Conservation (phyloP, 495 filamentous ascomycete genomes). For the Talaromyces proteolyticus region DNA sequence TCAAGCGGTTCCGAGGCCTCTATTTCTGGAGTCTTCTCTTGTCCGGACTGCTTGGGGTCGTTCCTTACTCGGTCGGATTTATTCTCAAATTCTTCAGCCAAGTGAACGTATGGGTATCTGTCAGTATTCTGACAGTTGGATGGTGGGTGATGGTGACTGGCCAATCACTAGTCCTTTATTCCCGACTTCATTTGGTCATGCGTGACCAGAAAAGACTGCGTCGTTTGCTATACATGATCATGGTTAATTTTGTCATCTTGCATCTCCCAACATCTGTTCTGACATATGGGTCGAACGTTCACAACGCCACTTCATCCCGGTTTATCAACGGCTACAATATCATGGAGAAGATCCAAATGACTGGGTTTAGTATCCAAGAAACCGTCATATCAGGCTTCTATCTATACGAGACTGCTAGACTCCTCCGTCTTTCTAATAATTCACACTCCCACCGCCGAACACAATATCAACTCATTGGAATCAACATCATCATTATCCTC, state of each 20-base stretch:
- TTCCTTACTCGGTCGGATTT: constrained; percentile 47
- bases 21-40: constrained; percentile 50
- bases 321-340: constrained; percentile 44
- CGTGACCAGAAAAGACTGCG: constrained; percentile 36
- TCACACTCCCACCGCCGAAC: neutral
- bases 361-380: constrained; percentile 53
- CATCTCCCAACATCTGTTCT: constrained; percentile 45
- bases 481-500: constrained; percentile 44
- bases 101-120: constrained; percentile 25
- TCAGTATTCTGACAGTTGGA: constrained; percentile 41
- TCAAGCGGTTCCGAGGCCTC: constrained; percentile 44
- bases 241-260: constrained; percentile 36
- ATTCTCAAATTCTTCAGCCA: constrained; percentile 43
- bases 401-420: constrained; percentile 44
- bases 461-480: constrained; percentile 25
- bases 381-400: constrained; percentile 51
- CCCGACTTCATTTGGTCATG: constrained; percentile 43
- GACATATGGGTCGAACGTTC: constrained; percentile 40
- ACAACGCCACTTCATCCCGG: constrained; percentile 12
- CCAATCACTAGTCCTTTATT: constrained; percentile 46
- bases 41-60: constrained; percentile 34
- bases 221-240: constrained; percentile 35
- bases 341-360: constrained; percentile 52
- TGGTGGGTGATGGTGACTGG: constrained; percentile 52
- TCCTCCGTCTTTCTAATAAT: constrained; percentile 31